Base-by-base conservation (phyloP, 2,329 filamentous ascomycete species). In the Neocatenulostroma microsporum region DNA sequence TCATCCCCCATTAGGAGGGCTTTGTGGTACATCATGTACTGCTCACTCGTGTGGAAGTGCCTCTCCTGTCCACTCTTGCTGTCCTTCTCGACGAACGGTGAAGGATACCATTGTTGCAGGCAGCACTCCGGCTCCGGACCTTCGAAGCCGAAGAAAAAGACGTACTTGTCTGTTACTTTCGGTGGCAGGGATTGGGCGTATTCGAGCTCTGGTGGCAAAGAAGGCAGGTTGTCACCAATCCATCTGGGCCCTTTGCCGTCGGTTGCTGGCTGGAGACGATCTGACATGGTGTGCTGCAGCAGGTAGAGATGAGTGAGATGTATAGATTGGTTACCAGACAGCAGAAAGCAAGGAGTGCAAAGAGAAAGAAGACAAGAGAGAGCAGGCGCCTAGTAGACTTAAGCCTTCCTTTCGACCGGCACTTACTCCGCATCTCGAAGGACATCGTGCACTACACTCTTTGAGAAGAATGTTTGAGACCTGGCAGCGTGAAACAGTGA, bases 11-110 rank as follows among this genome's bases (percentile, higher is more conserved):
- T 58, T 19, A 58, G 44, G 5, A 60, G 41, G 7, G 55, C 56
- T 46, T 62, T 61, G 29, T 50, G 53, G 30, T 57, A 56, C 58
- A 62, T 61, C 52, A 62, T 62, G 39, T 52, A 57, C 29, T 50
- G 49, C 36, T 52, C 50, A 14, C 39, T 37, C 3, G 48, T 51
- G n/a, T 41, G 40, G 32, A 47, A 54, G 6, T 35, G 14, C 30
- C 34, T 34, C 34, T 39, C 37, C 25, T 39, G 7, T 26, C 28
- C 17, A 20, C 42, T 17, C 33, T 38, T 23, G 14, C 21, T 18
- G 21, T 36, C 34, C 34, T 36, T 20, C 25, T 28, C 26, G 7
- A 36, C 24, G 31, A 51, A 51, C 15, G 39, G 31, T 6, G 44
- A 44, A 0, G 44, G 46, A 40, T 49, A 52, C 48, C 49, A 52